A percentile compares a stretch with the other conserved stretches of the same genome.
Conservation (phyloP, 306 rosid species). For the Glycine soja region DNA sequence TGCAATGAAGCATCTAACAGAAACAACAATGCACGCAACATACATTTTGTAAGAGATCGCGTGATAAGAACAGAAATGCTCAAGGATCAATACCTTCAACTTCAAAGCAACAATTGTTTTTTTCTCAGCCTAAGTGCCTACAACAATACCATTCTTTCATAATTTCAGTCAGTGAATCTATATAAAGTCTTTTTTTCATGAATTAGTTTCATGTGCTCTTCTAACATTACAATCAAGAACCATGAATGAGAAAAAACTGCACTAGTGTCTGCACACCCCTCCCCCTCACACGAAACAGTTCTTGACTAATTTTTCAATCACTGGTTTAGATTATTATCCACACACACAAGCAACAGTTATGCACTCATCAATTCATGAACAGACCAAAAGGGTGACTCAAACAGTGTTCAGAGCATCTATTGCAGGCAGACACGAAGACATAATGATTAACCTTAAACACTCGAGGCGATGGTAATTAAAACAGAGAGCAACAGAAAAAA, state of each 20-base stretch:
- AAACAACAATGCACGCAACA: slow-evolving; percentile 12
- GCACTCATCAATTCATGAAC: not conserved
- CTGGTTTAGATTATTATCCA: slow-evolving; percentile 5
- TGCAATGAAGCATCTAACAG: slow-evolving; percentile 27
- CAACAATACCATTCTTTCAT: not conserved
- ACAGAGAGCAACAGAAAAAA: not conserved
- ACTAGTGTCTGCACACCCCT: not conserved
- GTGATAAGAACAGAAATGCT: not conserved
- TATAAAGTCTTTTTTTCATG: not conserved
- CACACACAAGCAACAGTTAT: not conserved
- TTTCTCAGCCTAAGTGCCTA: not conserved
- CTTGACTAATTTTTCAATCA: not conserved
- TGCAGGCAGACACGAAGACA: not conserved
- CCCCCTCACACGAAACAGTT: not conserved
- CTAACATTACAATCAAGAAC: slow-evolving; percentile 12
- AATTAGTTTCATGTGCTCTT: not conserved
- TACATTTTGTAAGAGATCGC: not conserved
- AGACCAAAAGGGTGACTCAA: not conserved
- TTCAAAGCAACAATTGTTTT: slow-evolving; percentile 22
- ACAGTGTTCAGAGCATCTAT: not conserved
- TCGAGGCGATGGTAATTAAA: not conserved
- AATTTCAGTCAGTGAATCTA: not conserved
- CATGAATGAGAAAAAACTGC: slow-evolving; percentile 5
- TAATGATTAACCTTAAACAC: slow-evolving; percentile 8
- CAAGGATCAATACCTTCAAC: slow-evolving; percentile 32